These are phyloP conservation scores for Sugiyamaella americana DNA, from an alignment of 805 yeast genomes.

Conservation along the genomic window DNA sequence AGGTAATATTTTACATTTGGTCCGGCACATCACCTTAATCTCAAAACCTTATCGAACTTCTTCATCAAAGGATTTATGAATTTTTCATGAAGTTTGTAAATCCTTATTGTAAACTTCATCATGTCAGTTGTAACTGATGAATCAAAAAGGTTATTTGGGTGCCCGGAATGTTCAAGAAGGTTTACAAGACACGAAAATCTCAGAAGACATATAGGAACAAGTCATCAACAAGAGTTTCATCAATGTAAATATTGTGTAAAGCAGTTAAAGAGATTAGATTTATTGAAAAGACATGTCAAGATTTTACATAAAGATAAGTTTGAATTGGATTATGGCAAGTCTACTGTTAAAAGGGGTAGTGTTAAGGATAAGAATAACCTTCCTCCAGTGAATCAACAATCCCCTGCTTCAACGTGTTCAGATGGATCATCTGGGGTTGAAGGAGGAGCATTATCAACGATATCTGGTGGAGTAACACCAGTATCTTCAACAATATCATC, in stretches of 20 bases:
- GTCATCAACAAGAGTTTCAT: conserved; percentile 2
- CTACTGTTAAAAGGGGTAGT: background rate
- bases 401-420: no score
- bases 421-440: background rate
- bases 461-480: background rate
- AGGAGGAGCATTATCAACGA: background rate
- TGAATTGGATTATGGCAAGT: conserved; percentile 5
- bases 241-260: conserved; percentile 2
- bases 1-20: no score
- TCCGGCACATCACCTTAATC: no score
- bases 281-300: conserved; percentile 6
- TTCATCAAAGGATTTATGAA: no score
- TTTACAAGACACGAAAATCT: conserved; percentile 10
- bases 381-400: background rate
- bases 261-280: conserved; percentile 4
- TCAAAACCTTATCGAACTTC: no score
- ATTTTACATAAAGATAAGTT: conserved; percentile 3
- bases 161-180: conserved; percentile 2
- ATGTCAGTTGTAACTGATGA: background rate
- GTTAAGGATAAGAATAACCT: background rate
- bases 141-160: background rate
- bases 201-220: conserved; percentile 5
- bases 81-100: no score
- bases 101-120: no score
- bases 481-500: background rate